A percentile compares a stretch with the other conserved stretches of the same genome.
These are phyloP conservation scores for Quercus tomentella DNA, from an alignment of 331 rosid species.

Conservation along the genomic window DNA sequence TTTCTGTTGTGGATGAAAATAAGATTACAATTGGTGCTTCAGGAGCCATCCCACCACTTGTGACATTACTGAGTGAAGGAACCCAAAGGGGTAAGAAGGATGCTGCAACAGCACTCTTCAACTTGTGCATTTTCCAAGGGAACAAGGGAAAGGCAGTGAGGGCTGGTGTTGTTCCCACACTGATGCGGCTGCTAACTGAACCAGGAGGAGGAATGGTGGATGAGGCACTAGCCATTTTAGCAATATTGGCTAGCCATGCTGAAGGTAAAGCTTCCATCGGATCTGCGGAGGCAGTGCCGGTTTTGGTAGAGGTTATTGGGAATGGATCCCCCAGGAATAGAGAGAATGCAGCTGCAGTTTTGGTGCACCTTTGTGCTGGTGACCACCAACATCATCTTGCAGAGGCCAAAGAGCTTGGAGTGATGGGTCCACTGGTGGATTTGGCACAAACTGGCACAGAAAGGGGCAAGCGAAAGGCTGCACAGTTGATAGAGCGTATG, in stretches of 20 bases:
- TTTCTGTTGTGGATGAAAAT: slow-evolving; percentile 86
- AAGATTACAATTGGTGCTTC: slow-evolving; percentile 81
- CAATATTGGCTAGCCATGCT: slow-evolving; percentile 78
- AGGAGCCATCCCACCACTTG: slow-evolving; percentile 93
- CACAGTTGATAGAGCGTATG: slow-evolving; percentile 78
- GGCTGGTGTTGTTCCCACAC: slow-evolving; percentile 82
- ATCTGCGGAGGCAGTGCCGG: slow-evolving; percentile 70
- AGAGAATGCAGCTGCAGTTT: slow-evolving; percentile 94
- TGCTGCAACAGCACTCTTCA: slow-evolving; percentile 97
- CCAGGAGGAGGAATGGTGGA: slow-evolving; percentile 88
- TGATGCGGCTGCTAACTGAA: slow-evolving; percentile 82
- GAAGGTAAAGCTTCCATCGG: slow-evolving; percentile 89
- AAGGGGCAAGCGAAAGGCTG: slow-evolving; percentile 92
- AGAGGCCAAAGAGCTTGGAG: slow-evolving; percentile 73
- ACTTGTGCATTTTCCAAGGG: slow-evolving; percentile 88
- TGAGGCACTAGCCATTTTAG: slow-evolving; percentile 94
- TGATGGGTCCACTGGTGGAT: slow-evolving; percentile 54
- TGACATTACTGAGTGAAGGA: slow-evolving; percentile 79
- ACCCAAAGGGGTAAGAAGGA: slow-evolving; percentile 97
- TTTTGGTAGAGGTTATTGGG: slow-evolving; percentile 70
- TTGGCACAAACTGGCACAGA: slow-evolving; percentile 90
- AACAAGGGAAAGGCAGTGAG: slow-evolving; percentile 94
- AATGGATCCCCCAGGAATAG: slow-evolving; percentile 86
- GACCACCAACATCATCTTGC: slow-evolving; percentile 73
- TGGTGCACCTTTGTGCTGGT: slow-evolving; percentile 80